These are phyloP conservation scores for Pharus latifolius DNA, from an alignment of 176 grass and related monocot species.

Conservation along the genomic window DNA sequence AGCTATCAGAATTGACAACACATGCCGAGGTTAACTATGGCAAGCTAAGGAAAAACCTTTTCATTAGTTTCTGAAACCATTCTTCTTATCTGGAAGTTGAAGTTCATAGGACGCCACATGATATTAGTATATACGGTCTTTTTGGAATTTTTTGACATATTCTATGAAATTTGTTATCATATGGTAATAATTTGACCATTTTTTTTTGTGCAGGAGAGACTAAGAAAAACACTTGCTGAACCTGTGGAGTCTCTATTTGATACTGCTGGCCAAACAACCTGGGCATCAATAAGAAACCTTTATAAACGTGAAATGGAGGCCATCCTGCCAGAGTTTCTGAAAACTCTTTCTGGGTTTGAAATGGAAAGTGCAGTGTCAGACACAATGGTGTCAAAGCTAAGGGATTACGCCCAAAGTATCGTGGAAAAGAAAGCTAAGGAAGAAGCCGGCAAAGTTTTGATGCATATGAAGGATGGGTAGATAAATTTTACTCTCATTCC, in stretches of 20 bases:
- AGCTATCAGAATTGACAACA: slow-evolving; percentile 52
- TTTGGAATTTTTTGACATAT: background rate
- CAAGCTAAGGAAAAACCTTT: background rate
- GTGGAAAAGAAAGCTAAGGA: slow-evolving; percentile 92
- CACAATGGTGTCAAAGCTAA: slow-evolving; percentile 51
- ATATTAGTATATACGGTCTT: too few species aligned
- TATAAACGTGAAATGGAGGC: slow-evolving; percentile 51
- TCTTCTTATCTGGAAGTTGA: too few species aligned
- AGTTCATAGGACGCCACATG: too few species aligned
- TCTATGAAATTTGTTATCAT: background rate
- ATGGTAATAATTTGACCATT: background rate
- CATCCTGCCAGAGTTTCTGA: slow-evolving; percentile 42
- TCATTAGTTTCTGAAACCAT: background rate
- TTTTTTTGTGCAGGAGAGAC: slow-evolving; percentile 32
- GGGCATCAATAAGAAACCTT: slow-evolving; percentile 68
- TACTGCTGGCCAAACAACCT: slow-evolving; percentile 59
- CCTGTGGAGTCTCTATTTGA: slow-evolving; percentile 89
- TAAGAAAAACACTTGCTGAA: slow-evolving; percentile 77
- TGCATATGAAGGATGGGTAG: slow-evolving; percentile 97
- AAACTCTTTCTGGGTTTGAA: slow-evolving; percentile 76
- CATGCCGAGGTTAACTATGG: slow-evolving; percentile 55
- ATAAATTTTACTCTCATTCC: background rate
- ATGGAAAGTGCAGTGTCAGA: slow-evolving; percentile 42
- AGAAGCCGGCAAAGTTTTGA: slow-evolving; percentile 82
- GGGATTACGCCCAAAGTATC: slow-evolving; percentile 51